These are phyloP conservation scores for Erysiphe pulchra DNA, from an alignment of 2,329 filamentous ascomycete species.

Conservation along the genomic window DNA sequence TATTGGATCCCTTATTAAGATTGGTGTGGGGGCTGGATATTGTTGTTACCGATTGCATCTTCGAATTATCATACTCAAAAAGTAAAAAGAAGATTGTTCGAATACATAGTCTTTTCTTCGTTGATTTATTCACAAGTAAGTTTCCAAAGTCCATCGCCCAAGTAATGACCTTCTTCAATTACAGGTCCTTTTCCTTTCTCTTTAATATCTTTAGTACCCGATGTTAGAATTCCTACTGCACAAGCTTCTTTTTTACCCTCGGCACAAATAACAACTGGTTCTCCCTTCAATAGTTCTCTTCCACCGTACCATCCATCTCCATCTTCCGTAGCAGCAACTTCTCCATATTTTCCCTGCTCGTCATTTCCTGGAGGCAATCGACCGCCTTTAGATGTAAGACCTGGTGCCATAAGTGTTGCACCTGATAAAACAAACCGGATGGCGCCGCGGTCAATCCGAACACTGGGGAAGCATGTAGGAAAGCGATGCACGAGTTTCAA, in stretches of 20 bases:
- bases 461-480: constrained; percentile 54
- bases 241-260: constrained; percentile 89
- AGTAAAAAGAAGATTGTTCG: no score
- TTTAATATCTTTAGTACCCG: constrained; percentile 78
- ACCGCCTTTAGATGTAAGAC: constrained; percentile 63
- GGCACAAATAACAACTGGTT: constrained; percentile 68
- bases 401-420: constrained; percentile 88
- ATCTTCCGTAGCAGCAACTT: constrained; percentile 8
- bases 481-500: constrained; percentile 75
- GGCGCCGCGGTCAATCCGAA: constrained; percentile 83
- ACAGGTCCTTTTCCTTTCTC: constrained; percentile 82
- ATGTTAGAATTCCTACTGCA: constrained; percentile 60
- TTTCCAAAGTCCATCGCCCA: constrained; percentile 83
- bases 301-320: constrained; percentile 22
- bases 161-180: constrained; percentile 77
- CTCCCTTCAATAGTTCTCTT: constrained; percentile 50
- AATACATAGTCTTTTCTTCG: no score
- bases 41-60: no score
- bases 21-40: no score
- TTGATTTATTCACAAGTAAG: constrained; percentile 2
- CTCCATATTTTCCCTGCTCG: constrained; percentile 14
- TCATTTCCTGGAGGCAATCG: constrained; percentile 31
- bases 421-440: constrained; percentile 91
- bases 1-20: no score
- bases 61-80: no score